These are phyloP conservation scores for Ustilago xerochloae DNA, from an alignment of 1,284 basidiomycete species.

Conservation along the genomic window DNA sequence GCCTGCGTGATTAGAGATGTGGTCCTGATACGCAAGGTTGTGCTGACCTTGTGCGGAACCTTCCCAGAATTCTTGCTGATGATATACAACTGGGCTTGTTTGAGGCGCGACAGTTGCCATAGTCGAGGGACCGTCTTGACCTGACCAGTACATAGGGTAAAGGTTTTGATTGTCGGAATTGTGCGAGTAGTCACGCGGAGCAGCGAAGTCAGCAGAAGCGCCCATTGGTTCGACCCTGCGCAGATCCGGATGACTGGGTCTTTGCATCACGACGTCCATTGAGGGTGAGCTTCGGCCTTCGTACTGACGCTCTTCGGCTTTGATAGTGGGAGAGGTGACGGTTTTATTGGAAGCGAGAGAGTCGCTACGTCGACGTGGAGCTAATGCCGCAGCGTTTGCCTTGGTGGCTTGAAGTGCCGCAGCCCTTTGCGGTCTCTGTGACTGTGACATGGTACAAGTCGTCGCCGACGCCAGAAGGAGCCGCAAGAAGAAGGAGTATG, in stretches of 20 bases:
- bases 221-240: slow-evolving; percentile 9
- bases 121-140: slow-evolving; percentile 9
- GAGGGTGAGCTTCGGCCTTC: slow-evolving; percentile 21
- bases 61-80: slow-evolving; percentile 20
- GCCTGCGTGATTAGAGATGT: background rate
- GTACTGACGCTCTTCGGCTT: slow-evolving; percentile 14
- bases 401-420: slow-evolving; percentile 38
- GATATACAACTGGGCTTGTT: background rate
- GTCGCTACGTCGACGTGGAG: slow-evolving; percentile 31
- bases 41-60: slow-evolving; percentile 11
- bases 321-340: slow-evolving; percentile 28
- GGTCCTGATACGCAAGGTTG: slow-evolving; percentile 12
- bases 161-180: slow-evolving; percentile 3
- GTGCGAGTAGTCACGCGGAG: background rate
- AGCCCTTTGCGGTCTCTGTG: slow-evolving; percentile 40
- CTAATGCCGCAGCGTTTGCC: slow-evolving; percentile 24
- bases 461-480: background rate
- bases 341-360: slow-evolving; percentile 30
- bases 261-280: slow-evolving; percentile 36
- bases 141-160: slow-evolving; percentile 21
- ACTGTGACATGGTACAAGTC: slow-evolving; percentile 3
- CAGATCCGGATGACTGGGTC: slow-evolving; percentile 28
- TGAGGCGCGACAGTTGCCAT: slow-evolving; percentile 1
- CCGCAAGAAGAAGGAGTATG: slow-evolving; percentile 3
- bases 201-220: background rate